Evolutionary conservation across 495 filamentous ascomycete species (phyloP), one percentile per base, ranked within the genome.

Genomic region (Tuber brumale): DNA sequence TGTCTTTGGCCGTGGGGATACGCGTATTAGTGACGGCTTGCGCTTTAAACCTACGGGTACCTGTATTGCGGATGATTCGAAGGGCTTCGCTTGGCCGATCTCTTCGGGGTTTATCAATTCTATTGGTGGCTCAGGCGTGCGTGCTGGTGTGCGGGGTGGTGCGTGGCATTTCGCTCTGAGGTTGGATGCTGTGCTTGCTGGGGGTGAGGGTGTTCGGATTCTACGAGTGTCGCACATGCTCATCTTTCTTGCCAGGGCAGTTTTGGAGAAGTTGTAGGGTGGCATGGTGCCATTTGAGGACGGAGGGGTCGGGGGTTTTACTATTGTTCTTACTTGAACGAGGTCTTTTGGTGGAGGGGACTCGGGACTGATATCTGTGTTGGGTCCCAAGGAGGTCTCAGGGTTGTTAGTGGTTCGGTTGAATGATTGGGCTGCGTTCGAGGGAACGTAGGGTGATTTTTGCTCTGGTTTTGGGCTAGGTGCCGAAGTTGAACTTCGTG

Each of bases 201-300:
- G 12, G 12, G 57, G 57, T 35, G 57, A 66, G 27, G 57, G 57
- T 66, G 57, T 31, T 12, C 10, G 57, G 27, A 7, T 31, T 66
- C 14, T 71, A 2, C 77, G 77, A 23, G 78, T 61, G 18, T 79
- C 77, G 37, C 70, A 42, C 12, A 79, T 45, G 7, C 77, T 79
- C 41, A 80, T 79, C 39, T 80, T 80, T 21, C 74, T 51, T 6
- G 78, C 78, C 10, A 74, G 72, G 39, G 77, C 70, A 16, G 78
- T 78, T 27, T 76, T 79, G 19, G 74, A 70, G 45, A 79, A 80
- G 23, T 72, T 70, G 43, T 72, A 80, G 57, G 57, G 57, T 66
- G 57, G n/a, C 57, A 35, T 27, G 12, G 57, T 66, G 57, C 57
- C 57, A 21, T 27, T n/a, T 21, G 76, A 75, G n/a, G 76, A 77